These are phyloP conservation scores for Neofusicoccum ribis DNA, from an alignment of 2,329 filamentous ascomycete genomes.

Conservation along the genomic window DNA sequence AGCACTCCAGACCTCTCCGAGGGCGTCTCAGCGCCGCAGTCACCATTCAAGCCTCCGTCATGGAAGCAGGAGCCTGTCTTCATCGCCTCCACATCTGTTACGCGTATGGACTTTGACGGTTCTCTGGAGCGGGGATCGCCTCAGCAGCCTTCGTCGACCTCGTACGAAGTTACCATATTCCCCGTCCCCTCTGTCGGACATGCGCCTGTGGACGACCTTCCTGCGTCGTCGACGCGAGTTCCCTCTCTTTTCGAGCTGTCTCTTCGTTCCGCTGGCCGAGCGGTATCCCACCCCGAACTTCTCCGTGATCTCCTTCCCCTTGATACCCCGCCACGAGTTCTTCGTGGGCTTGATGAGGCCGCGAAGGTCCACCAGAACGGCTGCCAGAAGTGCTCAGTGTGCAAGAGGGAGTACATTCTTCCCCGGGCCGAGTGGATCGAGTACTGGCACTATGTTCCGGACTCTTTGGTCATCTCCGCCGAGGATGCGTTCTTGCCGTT, in stretches of 20 bases:
- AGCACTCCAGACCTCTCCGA: neutral
- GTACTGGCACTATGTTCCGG: conserved; percentile 22
- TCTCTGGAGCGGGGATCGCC: conserved; percentile 11
- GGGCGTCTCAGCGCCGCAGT: neutral
- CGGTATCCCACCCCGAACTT: neutral
- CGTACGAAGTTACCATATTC: neutral
- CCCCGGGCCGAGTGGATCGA: conserved; percentile 24
- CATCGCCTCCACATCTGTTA: conserved; percentile 19
- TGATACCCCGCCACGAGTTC: conserved; percentile 6
- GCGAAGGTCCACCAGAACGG: neutral
- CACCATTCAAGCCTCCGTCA: conserved; percentile 4
- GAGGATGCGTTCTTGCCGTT: conserved; percentile 18
- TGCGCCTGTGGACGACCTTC: conserved; percentile 4
- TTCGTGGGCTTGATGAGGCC: neutral
- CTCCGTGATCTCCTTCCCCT: conserved; percentile 1
- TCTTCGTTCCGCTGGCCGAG: conserved; percentile 24
- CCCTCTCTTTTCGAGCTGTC: conserved; percentile 40
- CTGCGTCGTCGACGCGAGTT: conserved; percentile 13
- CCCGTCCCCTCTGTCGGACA: conserved; percentile 11
- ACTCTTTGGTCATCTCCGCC: conserved; percentile 6
- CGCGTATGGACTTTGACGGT: conserved; percentile 33
- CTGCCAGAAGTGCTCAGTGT: conserved; percentile 17
- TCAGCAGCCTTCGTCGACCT: neutral
- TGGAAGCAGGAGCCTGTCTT: conserved; percentile 23
- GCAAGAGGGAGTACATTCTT: conserved; percentile 19